Evolutionary conservation across 352 stramenopile genomes (phyloP).

Genomic region (Salisapilia sapeloensis): DNA sequence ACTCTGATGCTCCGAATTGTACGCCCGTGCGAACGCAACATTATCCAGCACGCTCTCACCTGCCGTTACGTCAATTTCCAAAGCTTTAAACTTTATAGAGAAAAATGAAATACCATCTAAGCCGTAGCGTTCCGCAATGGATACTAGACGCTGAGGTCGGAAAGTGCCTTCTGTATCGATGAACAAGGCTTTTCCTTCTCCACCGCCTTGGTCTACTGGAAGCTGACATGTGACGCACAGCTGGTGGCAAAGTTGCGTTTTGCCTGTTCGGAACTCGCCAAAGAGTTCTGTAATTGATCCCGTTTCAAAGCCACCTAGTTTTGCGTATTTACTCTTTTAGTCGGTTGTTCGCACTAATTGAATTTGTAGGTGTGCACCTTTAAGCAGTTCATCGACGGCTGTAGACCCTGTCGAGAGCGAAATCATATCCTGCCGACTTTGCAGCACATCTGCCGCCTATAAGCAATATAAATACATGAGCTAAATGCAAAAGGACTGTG

Average conservation of each 20-base stretch:
- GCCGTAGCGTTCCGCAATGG: conserved; percentile 96
- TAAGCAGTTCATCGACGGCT: conserved; percentile 79
- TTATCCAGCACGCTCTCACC: conserved; percentile 95
- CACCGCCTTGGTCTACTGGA: conserved; percentile 92
- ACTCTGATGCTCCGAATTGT: conserved; percentile 99
- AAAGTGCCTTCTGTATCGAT: conserved; percentile 99
- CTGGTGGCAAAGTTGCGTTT: conserved; percentile 99
- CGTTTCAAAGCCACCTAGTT: conserved; percentile 97
- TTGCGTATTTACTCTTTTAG: too few relatives aligned
- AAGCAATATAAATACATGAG: not conserved
- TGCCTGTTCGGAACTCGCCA: conserved; percentile 98
- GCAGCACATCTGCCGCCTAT: conserved; percentile 75
- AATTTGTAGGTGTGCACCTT: too few relatives aligned
- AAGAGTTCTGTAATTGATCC: conserved; percentile 97
- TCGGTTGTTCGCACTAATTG: too few relatives aligned
- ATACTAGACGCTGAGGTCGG: conserved; percentile 89
- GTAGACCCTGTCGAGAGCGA: conserved; percentile 87
- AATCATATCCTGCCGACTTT: conserved; percentile 86
- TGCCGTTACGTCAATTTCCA: conserved; percentile 2
- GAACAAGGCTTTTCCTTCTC: conserved; percentile 95
- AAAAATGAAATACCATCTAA: conserved; percentile 75
- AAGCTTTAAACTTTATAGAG: not conserved
- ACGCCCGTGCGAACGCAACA: conserved; percentile 95
- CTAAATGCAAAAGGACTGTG: conserved; percentile 1
- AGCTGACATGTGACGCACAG: conserved; percentile 99